Evolutionary conservation across 2,329 filamentous ascomycete genomes (phyloP), one percentile per base, ranked within the genome.

Genomic region (Microsporum audouinii): DNA sequence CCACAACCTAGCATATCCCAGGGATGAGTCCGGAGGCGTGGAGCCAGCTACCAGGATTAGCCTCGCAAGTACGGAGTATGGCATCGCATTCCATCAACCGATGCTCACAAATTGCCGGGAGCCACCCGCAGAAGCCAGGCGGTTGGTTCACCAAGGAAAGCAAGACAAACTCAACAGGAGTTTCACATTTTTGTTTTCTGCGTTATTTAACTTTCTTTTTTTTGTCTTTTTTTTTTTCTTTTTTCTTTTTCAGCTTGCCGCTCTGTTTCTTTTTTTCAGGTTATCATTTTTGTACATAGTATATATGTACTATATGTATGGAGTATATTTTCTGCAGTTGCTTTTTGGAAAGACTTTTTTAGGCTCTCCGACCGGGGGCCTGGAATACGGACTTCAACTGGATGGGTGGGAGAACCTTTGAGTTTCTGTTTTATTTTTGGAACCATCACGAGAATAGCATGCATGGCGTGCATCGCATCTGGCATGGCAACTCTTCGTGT

Each of bases 281-380:
- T 12, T 43, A 14, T 53, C 58, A 60, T 51, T 49, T 59, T 60
- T 60, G 17, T 62, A 59, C 57, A 58, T 55, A 63, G 59, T 62
- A 62, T 66, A 60, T 41, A n/a, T 17, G 10, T 14, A 41, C 10
- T 41, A 2, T 12, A 17, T 2, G 39, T 43, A 43, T 43, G 4
- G 14, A n/a, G 14, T 49, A 23, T 10, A 31, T 3, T 33, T 14
- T 29, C 10, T 27, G 12, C 8, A 49, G 27, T n/a, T 34, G 29
- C 23, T 55, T 33, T 55, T 23, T 34, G n/a, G 8, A 55, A 49
- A 27, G n/a, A 7, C 17, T 38, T 31, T 41, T 57, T 41, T 23
- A 23, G 17, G n/a, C 5, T 10, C 36, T 45, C 56, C 14, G 36
- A 6, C 56, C 43, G 27, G 56, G 17, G 56, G n/a, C 33, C 33